Evolutionary conservation across 1,139 yeast species (phyloP).

Genomic region (Taphrina betulina): DNA sequence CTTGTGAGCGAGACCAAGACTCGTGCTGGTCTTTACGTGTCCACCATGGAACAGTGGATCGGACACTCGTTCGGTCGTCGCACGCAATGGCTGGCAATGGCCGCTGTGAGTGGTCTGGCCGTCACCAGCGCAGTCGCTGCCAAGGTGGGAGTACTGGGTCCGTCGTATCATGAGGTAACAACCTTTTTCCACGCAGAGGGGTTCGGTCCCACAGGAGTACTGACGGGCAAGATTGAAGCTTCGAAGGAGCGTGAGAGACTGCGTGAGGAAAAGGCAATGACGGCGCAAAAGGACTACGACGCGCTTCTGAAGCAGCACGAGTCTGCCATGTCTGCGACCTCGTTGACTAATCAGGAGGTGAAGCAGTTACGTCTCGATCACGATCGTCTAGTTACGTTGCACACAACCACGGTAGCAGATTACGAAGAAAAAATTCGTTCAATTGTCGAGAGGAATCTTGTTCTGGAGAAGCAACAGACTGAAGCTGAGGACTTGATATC

Average conservation of each 20-base stretch:
- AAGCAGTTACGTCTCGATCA: neutral
- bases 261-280: neutral
- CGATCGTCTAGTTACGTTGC: neutral
- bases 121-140: constrained; percentile 11
- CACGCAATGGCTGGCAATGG: constrained; percentile 5
- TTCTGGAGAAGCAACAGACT: neutral
- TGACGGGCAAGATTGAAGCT: too few relatives aligned
- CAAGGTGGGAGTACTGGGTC: constrained; percentile 1
- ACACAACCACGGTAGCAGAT: too few relatives aligned
- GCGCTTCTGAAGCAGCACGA: neutral
- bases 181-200: too few relatives aligned
- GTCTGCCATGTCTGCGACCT: neutral
- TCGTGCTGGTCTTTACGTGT: constrained; percentile 6
- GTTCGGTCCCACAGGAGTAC: too few relatives aligned
- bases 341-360: neutral
- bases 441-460: neutral
- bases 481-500: neutral
- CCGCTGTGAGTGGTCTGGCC: constrained; percentile 18
- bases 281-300: neutral
- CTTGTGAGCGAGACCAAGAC: constrained; percentile 3
- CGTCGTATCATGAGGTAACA: neutral
- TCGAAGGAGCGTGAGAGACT: too few relatives aligned
- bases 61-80: neutral
- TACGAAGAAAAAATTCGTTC: neutral
- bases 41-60: constrained; percentile 8